Percentiles rank a stretch among this genome's conserved stretches.
Conservation (phyloP, 2,329 filamentous ascomycete genomes). For the Elsinoe ampelina region DNA sequence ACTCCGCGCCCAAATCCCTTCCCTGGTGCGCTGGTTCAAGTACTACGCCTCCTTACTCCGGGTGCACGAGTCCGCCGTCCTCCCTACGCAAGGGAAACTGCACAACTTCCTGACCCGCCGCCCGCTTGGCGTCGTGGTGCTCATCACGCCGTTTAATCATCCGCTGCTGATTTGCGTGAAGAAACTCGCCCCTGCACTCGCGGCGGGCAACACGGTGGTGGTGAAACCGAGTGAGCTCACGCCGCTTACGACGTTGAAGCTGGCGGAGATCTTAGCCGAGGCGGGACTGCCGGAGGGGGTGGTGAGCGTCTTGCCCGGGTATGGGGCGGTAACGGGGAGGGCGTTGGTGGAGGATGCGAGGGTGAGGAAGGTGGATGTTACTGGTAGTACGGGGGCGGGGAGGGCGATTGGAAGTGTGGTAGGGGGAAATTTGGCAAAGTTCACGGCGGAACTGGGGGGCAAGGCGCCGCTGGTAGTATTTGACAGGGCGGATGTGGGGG, state of each 20-base stretch:
- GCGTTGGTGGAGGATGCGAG: slow-evolving; percentile 20
- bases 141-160: slow-evolving; percentile 33
- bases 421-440: slow-evolving; percentile 45
- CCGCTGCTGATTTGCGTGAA: slow-evolving; percentile 33
- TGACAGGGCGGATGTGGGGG: slow-evolving; percentile 10
- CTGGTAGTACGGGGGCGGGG: slow-evolving; percentile 18
- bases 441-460: slow-evolving; percentile 50
- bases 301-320: slow-evolving; percentile 26
- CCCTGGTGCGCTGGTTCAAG: slow-evolving; percentile 59
- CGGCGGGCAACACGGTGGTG: slow-evolving; percentile 13
- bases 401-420: slow-evolving; percentile 27
- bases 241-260: slow-evolving; percentile 28
- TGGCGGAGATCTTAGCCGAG: slow-evolving; percentile 30
- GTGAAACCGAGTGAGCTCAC: slow-evolving; percentile 29
- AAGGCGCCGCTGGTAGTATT: slow-evolving; percentile 39
- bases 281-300: slow-evolving; percentile 31
- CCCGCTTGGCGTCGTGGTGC: slow-evolving; percentile 27
- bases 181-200: slow-evolving; percentile 26
- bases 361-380: slow-evolving; percentile 32
- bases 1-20: slow-evolving; percentile 60
- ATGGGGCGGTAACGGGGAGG: background rate
- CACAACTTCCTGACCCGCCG: slow-evolving; percentile 34
- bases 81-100: slow-evolving; percentile 52
- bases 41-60: slow-evolving; percentile 61
- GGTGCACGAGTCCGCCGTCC: slow-evolving; percentile 56